A percentile compares a stretch with the other conserved stretches of the same genome.
Conservation (phyloP, 805 yeast species). For the Kodamaea hsintzibuensis region DNA sequence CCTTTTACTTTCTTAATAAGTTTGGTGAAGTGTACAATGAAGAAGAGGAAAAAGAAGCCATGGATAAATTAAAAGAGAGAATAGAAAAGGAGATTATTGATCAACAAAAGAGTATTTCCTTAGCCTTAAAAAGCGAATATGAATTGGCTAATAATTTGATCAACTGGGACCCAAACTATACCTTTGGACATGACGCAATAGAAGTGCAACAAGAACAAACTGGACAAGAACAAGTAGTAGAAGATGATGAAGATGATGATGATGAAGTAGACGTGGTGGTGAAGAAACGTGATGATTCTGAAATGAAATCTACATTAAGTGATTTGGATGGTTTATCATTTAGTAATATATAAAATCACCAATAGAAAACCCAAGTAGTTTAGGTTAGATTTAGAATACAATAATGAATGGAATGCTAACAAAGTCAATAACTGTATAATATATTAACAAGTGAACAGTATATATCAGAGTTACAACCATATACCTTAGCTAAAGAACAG, state of each 20-base stretch:
- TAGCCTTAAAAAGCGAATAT: slow-evolving; percentile 6
- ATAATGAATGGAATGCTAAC: too few relatives aligned
- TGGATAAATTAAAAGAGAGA: slow-evolving; percentile 3
- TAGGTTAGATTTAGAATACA: too few relatives aligned
- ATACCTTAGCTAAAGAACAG: too few relatives aligned
- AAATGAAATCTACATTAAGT: background rate
- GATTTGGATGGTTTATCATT: slow-evolving; percentile 6
- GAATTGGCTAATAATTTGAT: slow-evolving; percentile 14
- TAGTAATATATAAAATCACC: background rate
- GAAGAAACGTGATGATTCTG: background rate
- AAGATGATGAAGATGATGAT: too few relatives aligned
- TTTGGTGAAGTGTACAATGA: slow-evolving; percentile 15
- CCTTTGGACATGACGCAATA: slow-evolving; percentile 6
- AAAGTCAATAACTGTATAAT: too few relatives aligned
- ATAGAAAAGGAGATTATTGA: slow-evolving; percentile 16
- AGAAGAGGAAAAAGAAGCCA: slow-evolving; percentile 9
- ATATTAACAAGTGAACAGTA: too few relatives aligned
- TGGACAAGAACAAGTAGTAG: too few relatives aligned
- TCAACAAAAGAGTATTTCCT: slow-evolving; percentile 21
- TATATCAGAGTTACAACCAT: too few relatives aligned
- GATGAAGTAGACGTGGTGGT: background rate
- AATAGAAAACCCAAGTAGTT: too few relatives aligned
- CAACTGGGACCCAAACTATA: slow-evolving; percentile 11
- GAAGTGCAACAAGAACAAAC: background rate
- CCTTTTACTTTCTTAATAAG: slow-evolving; percentile 58